Base-by-base conservation (phyloP, 345 rosid genomes). In the Atalantia buxifolia region DNA sequence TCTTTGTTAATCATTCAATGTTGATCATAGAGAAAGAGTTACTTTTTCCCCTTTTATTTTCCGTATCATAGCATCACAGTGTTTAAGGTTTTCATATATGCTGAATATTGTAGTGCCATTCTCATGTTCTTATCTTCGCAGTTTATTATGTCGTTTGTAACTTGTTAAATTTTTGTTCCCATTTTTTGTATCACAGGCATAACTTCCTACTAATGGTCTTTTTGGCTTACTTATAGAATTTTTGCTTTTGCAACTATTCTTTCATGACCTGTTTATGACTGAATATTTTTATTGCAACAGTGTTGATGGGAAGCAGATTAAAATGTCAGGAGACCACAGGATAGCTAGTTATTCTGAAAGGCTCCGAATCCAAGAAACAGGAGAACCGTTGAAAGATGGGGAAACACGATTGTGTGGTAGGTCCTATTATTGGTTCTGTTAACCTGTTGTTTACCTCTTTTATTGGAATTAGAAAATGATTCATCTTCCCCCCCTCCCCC, bases 321-420 rank as follows among this genome's bases (percentile, higher is more conserved):
- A 88, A 82, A 89, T 97, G 93, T 90, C 98, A 6, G 98, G 91
- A 86, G 99, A 97, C 85, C 99, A 94, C 82, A 87, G 94, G 84
- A 80, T 94, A 56, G 75, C 79, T 72, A 94, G 98, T 85, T 57
- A 77, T 83, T 86, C 90, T 7, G 99, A 97, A 87, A 89, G 90
- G 87, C 87, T 81, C 36, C 85, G 98, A 75, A 80, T 97, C 22
- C 81, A 82, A 76, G 90, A 87, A 66, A 75, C 77, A 27, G 99
- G 99, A 63, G 85, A 89, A 33, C 90, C 96, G 24, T 76, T 97
- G 86, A 92, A 84, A 86, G 96, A 93, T 63, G 94, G 91, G 53
- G 98, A 97, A 81, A 86, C 89, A 0, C 90, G 97, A 64, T 81
- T 97, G 63, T 88, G 87, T 35, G 98, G 99, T 92, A 86, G 59